A percentile compares a stretch with the other conserved stretches of the same genome.
These are phyloP conservation scores for Dioszegia aurantiaca DNA, from an alignment of 768 basidiomycete genomes.

Conservation along the genomic window DNA sequence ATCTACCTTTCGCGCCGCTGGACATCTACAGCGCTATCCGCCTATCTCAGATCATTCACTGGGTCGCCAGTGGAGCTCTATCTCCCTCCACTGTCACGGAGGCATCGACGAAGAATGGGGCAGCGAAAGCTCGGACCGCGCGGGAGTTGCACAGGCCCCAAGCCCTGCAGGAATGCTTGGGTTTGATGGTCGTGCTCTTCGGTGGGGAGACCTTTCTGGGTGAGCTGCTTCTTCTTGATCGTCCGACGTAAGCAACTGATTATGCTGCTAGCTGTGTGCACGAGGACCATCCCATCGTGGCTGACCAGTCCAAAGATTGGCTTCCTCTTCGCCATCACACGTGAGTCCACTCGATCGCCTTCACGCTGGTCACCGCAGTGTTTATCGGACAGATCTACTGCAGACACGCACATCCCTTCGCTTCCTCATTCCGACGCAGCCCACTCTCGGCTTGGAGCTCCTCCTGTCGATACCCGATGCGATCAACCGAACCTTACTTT, in stretches of 20 bases:
- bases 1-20: slow-evolving; percentile 30
- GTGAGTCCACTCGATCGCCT: slow-evolving; percentile 53
- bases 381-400: slow-evolving; percentile 28
- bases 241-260: slow-evolving; percentile 2
- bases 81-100: no score
- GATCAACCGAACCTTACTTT: slow-evolving; percentile 70
- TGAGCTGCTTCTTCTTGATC: slow-evolving; percentile 18
- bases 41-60: slow-evolving; percentile 35
- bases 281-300: slow-evolving; percentile 65
- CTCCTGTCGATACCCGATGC: slow-evolving; percentile 73
- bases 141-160: no score
- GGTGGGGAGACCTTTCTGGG: slow-evolving; percentile 50
- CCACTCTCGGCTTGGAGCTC: slow-evolving; percentile 63
- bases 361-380: no score
- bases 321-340: slow-evolving; percentile 61
- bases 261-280: slow-evolving; percentile 29
- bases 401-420: slow-evolving; percentile 55
- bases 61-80: slow-evolving; percentile 37
- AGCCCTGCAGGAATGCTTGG: slow-evolving; percentile 41
- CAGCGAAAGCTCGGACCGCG: no score
- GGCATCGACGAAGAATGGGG: not conserved
- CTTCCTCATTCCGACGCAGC: slow-evolving; percentile 62
- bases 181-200: slow-evolving; percentile 46
- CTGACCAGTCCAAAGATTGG: slow-evolving; percentile 70
- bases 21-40: slow-evolving; percentile 40